A percentile compares a stretch with the other conserved stretches of the same genome.
Evolutionary conservation across 768 basidiomycete genomes (phyloP).

Genomic region (Naematelia encephala): DNA sequence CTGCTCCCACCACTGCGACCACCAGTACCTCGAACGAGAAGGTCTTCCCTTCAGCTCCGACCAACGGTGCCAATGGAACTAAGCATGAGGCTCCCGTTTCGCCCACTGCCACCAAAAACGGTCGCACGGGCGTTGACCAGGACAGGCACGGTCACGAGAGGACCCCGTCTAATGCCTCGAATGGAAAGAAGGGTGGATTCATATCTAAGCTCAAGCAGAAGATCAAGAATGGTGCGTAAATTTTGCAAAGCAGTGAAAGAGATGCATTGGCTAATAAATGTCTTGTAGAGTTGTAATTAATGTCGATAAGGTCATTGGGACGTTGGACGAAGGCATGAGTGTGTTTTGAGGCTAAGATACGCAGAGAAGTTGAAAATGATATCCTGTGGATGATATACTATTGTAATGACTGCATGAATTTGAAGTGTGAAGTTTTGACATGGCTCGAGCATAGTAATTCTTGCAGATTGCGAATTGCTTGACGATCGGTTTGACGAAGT

Average conservation of each 20-base stretch:
- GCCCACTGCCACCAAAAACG: neutral
- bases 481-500: too few species aligned
- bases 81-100: neutral
- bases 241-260: neutral
- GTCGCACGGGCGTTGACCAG: neutral
- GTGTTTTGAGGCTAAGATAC: too few species aligned
- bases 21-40: neutral
- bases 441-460: neutral
- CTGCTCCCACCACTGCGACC: neutral
- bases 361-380: neutral
- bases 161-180: slow-evolving; percentile 9
- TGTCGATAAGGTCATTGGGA: too few species aligned
- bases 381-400: neutral
- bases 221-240: slow-evolving; percentile 21
- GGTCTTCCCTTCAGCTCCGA: neutral
- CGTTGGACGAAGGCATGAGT: too few species aligned
- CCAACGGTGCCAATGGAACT: neutral
- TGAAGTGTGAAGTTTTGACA: neutral
- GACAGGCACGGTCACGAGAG: neutral
- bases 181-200: slow-evolving; percentile 37
- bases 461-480: too few species aligned
- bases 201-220: slow-evolving; percentile 41
- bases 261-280: neutral
- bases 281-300: neutral
- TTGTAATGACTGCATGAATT: too few species aligned